Base-by-base conservation (phyloP, 2,329 filamentous ascomycete genomes). In the Ceratocystis papillata region DNA sequence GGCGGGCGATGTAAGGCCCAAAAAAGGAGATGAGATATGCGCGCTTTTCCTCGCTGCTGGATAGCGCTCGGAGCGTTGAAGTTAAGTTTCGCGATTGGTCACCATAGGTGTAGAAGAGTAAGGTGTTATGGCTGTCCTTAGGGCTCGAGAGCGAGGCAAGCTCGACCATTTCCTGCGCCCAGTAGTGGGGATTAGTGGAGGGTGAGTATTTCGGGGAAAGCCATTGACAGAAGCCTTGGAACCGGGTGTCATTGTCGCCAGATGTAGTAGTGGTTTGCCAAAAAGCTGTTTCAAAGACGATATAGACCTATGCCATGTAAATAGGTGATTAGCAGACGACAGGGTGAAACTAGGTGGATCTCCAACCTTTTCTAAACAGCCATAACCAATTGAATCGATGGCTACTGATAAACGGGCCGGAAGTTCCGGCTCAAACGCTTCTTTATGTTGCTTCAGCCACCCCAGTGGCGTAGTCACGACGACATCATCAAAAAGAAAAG, bases 21-120 rank as follows among this genome's bases (percentile, higher is more conserved):
- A 95, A 89, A 77, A 89, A 90, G 10, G 77, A 71, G n/a, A 80
- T 74, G 0, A 95, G 78, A 59, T 82, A 80, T 17, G 25, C 53
- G n/a, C 17, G 25, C 12, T 59, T 25, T 0, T 75, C 72, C 20
- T 83, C 77, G 3, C 78, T 72, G 25, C 79, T 75, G 1, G 78
- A 73, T 1, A 82, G 71, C 15, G 75, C 73, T 3, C 75, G 75
- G 5, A 82, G 71, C 20, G 75, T 73, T 12, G 75, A 74, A 0
- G 81, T 84, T 59, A 88, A 73, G 70, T 81, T 78, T 7, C 75
- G 74, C 0, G 83, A 85, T 72, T 85, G 83, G 22, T 80, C 81
- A 46, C 87, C 87, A 71, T 85, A 87, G 45, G 80, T 86, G 77
- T 91, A 96, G 80, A 96, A 96, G 30, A 96, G 82, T 3, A 96